Base-by-base conservation (phyloP, 345 rosid species). In the Ailanthus altissimus region DNA sequence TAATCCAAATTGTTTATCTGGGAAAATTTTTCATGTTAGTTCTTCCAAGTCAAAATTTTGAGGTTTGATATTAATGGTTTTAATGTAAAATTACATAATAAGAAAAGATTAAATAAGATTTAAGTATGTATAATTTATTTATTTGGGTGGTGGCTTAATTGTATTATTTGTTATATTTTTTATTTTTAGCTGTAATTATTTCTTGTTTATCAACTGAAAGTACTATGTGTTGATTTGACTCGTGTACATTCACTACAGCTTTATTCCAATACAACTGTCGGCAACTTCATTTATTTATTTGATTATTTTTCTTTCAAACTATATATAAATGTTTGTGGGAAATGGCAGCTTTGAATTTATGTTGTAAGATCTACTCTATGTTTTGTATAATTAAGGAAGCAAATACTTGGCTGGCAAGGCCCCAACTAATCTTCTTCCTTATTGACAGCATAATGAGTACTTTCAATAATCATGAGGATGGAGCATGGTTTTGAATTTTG, bases 201-300 rank as follows among this genome's bases (percentile, higher is more conserved):
- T 73, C 60, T 59, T 69, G 23, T 15, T 23, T 38, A 67, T 69
- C 71, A 53, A 63, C 42, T 25, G 70, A 68, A 32, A 36, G 16
- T 16, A 3, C 58, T 23, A 9, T 49, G 60, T 53, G 28, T 32
- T 67, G 63, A 70, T 70, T 75, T 62, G 79, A 70, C 62, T 49
- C 59, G 45, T 42, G 75, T 58, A 43, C 11, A 6, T 25, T 9
- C 66, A 21, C 53, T 78, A 56, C 67, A 70, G 46, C 23, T 67
- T 14, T 68, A 61, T 51, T 28, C 69, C 57, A 67, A 67, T 51
- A 26, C 16, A 5, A 26, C 28, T 73, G 60, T 75, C 74, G 70
- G 72, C 68, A 58, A 70, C 59, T 59, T 40, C 53, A 38, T 71
- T 42, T 46, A 15, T 25, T 47, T 26, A 14, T 26, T 60, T 61